Evolutionary conservation across 768 basidiomycete genomes (phyloP).

Genomic region (Mycena sanguinolenta): DNA sequence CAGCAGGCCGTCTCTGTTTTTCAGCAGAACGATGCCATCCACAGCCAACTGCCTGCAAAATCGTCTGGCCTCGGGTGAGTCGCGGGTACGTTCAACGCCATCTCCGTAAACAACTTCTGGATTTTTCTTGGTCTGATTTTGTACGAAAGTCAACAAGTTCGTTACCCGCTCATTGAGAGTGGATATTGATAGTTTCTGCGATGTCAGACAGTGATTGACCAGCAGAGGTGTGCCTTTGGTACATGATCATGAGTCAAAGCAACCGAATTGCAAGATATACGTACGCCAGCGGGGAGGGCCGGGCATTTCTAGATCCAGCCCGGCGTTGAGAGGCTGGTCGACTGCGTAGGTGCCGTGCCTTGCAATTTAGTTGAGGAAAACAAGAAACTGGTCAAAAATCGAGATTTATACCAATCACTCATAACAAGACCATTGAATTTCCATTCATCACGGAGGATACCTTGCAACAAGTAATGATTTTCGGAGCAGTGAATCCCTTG

Average conservation of each 20-base stretch:
- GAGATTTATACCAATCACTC: constrained; percentile 76
- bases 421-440: constrained; percentile 77
- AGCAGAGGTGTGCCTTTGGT: constrained; percentile 40
- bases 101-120: constrained; percentile 75
- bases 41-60: constrained; percentile 71
- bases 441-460: constrained; percentile 83
- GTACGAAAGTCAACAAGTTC: constrained; percentile 68
- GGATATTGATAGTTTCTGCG: constrained; percentile 62
- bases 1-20: constrained; percentile 69
- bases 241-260: background rate
- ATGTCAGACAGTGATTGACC: constrained; percentile 53
- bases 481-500: constrained; percentile 81
- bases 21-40: constrained; percentile 75
- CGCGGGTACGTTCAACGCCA: constrained; percentile 67
- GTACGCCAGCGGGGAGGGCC: constrained; percentile 81
- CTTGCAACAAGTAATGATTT: constrained; percentile 68
- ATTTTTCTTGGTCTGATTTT: constrained; percentile 67
- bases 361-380: constrained; percentile 3
- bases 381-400: background rate
- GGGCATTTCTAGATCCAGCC: constrained; percentile 85
- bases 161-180: constrained; percentile 66
- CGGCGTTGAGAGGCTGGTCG: constrained; percentile 78
- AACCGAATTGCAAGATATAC: constrained; percentile 25
- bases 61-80: constrained; percentile 62
- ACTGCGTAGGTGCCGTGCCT: constrained; percentile 83